phyloP scores from a whole-genome alignment of 352 stramenopile species.

The Pythium phragmiticola region DNA sequence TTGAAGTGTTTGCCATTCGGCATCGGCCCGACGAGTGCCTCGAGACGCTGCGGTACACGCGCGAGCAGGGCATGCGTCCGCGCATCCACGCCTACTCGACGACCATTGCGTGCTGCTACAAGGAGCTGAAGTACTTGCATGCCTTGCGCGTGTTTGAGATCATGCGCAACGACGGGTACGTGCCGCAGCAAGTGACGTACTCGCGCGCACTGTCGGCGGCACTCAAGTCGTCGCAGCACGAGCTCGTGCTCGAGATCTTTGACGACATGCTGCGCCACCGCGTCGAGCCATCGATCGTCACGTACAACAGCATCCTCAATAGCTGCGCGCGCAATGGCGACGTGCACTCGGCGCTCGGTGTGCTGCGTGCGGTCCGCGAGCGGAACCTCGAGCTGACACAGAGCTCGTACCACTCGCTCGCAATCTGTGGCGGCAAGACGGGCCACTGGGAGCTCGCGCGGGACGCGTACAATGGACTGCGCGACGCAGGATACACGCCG shows the following conservation, averaged over 20 bases:
- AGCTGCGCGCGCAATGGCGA: slow-evolving; percentile 73
- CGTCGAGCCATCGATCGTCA: slow-evolving; percentile 69
- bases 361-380: slow-evolving; percentile 66
- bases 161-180: slow-evolving; percentile 83
- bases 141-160: slow-evolving; percentile 86
- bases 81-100: slow-evolving; percentile 83
- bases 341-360: slow-evolving; percentile 62
- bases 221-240: slow-evolving; percentile 74
- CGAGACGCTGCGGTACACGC: slow-evolving; percentile 60
- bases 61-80: slow-evolving; percentile 64
- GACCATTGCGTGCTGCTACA: slow-evolving; percentile 79
- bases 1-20: slow-evolving; percentile 56
- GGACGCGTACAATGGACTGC: slow-evolving; percentile 54
- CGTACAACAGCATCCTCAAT: slow-evolving; percentile 88
- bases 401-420: slow-evolving; percentile 76
- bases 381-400: slow-evolving; percentile 64
- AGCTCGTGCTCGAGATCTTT: slow-evolving; percentile 88
- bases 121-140: slow-evolving; percentile 58
- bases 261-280: slow-evolving; percentile 82
- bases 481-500: slow-evolving; percentile 48
- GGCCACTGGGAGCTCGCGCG: slow-evolving; percentile 68
- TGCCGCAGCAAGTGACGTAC: slow-evolving; percentile 79
- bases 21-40: slow-evolving; percentile 53
- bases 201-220: slow-evolving; percentile 79
- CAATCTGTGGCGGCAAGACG: slow-evolving; percentile 77